Base-by-base conservation (phyloP, 2,329 filamentous ascomycete species). In the Didymosphaeria variabile region DNA sequence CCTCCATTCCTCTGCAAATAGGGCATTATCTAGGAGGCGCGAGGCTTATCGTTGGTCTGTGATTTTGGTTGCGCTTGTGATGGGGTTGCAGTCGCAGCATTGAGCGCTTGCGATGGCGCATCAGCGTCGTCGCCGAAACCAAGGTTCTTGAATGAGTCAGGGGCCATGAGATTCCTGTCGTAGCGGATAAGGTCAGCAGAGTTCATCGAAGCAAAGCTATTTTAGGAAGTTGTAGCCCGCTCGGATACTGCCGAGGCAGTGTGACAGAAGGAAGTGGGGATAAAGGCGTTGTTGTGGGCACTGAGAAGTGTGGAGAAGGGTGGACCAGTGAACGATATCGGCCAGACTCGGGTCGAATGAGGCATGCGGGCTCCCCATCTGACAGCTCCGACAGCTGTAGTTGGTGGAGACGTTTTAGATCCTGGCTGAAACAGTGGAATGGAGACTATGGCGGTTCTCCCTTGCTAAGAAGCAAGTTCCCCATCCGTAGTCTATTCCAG, bases 71-170 rank as follows among this genome's bases (percentile, higher is more conserved):
- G 55, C 55, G 59, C 61, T 61, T 63, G 69, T 23, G 70, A 60
- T 66, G 68, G 60, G 63, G 71, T 73, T 70, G 67, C 71, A 72
- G 68, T 67, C 9, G 62, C 60, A 67, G 68, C 21, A 42, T 56
- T 49, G 59, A 19, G n/a, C 12, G 45, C 36, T 40, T 52, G 55
- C 36, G 45, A 58, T 19, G 61, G 60, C 31, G 52, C 52, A 54
- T 72, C 67, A n/a, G 66, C 78, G 47, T 87, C 84, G 61, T 86
- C 83, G 6, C 83, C 81, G 70, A 97, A 95, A 0, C 95, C 95
- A 44, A 99, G 83, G 74, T 99, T 99, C 79, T 91, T 93, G 79
- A 98, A 95, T 61, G 97, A 92, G 74, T 99, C 95, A 69, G 87
- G 92, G 8, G 94, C 94, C 95, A 99, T 99, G 34, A 99, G 83